Evolutionary conservation across 352 stramenopile genomes (phyloP), one percentile per base, ranked within the genome.

Genomic region (Globisporangium splendens): DNA sequence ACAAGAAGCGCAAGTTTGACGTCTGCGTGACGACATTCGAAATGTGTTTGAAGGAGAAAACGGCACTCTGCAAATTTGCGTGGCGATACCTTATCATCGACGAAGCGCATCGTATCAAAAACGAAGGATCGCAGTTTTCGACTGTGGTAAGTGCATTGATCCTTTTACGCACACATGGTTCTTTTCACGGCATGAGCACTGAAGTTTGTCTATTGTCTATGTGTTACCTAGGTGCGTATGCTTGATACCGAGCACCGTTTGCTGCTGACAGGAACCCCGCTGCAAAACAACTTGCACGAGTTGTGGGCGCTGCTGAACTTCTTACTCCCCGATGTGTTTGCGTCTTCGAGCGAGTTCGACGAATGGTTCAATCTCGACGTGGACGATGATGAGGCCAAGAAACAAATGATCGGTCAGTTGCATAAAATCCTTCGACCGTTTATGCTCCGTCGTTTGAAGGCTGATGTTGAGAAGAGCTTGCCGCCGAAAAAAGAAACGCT

Each of bases 391-490:
- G 83, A 95, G 73, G 86, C 86, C 4, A 95, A 95, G 67, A 93
- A 95, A 61, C 83, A 93, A 50, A 93, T 95, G 84, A 95, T 95
- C 41, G 84, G 77, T 6, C 86, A 95, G 63, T 57, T 95, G 46
- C 86, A 95, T 69, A 90, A 91, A 57, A 95, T 95, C 48, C 64
- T 95, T 46, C 78, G 93, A 44, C 96, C 96, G 1, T 99, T 98
- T 74, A 98, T 99, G 77, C 70, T 99, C 44, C 89, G 97, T 56
- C 82, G 97, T 54, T 70, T 99, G 3, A 99, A 99, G 70, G 97
- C 98, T 48, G 96, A 99, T 75, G 97, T 99, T 4, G 97, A 99
- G 65, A 99, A 99, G 66, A 97, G 78, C 59, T 74, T 99, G 18
- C 96, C 95, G 12, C 93, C 95, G 6, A 99, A 99, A 79, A 96